Evolutionary conservation across 164 flowering plant genomes (phyloP).

Genomic region (Macadamia tetraphylla): DNA sequence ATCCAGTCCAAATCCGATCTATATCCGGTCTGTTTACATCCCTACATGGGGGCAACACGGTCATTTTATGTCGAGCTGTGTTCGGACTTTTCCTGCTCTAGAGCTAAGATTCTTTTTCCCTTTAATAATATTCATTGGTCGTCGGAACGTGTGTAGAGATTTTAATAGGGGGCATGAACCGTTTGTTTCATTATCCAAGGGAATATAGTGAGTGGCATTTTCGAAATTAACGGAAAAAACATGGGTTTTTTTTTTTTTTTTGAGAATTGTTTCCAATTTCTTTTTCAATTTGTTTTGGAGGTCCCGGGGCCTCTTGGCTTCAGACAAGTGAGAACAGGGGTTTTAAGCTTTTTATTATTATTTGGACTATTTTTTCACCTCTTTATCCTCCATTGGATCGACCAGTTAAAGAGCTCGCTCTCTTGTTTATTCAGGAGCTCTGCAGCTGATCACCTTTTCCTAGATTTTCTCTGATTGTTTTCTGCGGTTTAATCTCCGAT

Average conservation of each 20-base stretch:
- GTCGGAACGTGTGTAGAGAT: background rate
- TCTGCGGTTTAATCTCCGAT: constrained; percentile 9
- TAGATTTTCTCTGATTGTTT: constrained; percentile 16
- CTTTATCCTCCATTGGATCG: constrained; percentile 9
- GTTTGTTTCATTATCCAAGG: too few relatives aligned
- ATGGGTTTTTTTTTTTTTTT: background rate
- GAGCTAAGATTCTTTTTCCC: too few relatives aligned
- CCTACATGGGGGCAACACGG: too few relatives aligned
- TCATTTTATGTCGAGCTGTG: too few relatives aligned
- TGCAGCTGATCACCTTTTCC: constrained; percentile 27
- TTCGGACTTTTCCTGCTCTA: too few relatives aligned
- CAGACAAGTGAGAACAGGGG: background rate
- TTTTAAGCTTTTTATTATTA: background rate
- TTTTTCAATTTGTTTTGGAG: background rate
- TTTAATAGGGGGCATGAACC: too few relatives aligned
- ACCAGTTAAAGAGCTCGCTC: constrained; percentile 11
- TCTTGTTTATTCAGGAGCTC: constrained; percentile 17
- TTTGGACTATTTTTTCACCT: constrained; percentile 1
- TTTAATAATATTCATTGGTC: background rate
- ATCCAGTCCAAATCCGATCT: too few relatives aligned
- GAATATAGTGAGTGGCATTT: background rate
- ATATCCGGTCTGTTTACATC: too few relatives aligned
- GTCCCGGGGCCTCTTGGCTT: background rate
- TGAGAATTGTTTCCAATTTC: background rate
- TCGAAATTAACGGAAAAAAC: background rate